A percentile compares a stretch with the other conserved stretches of the same genome.
Evolutionary conservation across 208 protist genomes (phyloP).

Genomic region (Tritrichomonas foetus): DNA sequence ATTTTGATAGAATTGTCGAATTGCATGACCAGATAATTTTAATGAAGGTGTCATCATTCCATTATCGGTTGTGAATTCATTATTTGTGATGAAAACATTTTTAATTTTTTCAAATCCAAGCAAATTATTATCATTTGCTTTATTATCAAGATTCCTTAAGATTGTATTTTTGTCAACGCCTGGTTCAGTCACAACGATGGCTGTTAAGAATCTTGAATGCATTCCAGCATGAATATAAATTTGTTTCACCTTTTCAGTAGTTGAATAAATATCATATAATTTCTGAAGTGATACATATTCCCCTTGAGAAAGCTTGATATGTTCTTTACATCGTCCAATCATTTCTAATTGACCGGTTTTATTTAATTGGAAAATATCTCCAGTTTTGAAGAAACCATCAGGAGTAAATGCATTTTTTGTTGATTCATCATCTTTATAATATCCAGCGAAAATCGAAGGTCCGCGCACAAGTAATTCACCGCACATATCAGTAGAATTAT

Average conservation of each 20-base stretch:
- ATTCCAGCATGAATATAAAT: constrained; percentile 22
- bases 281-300: constrained; percentile 28
- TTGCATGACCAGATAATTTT: constrained; percentile 1
- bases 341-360: not conserved
- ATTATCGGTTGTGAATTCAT: constrained; percentile 51
- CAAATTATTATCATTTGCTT: not conserved
- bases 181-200: not conserved
- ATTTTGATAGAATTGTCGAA: no score
- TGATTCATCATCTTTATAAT: not conserved
- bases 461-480: constrained; percentile 15
- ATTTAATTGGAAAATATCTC: not conserved
- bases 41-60: constrained; percentile 53
- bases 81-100: constrained; percentile 26
- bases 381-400: constrained; percentile 27
- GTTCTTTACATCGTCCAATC: constrained; percentile 25
- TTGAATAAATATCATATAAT: not conserved
- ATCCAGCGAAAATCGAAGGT: not conserved
- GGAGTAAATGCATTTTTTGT: not conserved
- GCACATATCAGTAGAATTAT: not conserved
- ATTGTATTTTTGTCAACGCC: not conserved
- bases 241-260: not conserved
- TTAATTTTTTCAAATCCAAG: constrained; percentile 47
- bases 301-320: not conserved
- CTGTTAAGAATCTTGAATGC: not conserved
- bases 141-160: not conserved